Conservation (phyloP, 2,329 filamentous ascomycete species). For the Huntiella bhutanensis region DNA sequence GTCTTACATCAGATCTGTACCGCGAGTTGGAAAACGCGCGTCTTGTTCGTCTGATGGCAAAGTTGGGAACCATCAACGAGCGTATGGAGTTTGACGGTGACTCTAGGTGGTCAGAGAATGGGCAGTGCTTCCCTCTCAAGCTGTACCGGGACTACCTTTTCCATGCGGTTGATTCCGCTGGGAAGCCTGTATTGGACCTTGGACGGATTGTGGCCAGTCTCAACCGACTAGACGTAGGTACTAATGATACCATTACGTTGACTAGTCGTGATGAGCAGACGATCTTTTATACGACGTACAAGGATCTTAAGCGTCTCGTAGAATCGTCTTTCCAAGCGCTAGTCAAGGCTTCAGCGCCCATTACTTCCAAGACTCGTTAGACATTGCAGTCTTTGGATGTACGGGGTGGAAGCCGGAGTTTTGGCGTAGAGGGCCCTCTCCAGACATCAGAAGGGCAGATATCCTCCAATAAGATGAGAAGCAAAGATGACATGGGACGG, state of each 20-base stretch:
- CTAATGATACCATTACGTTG: conserved; percentile 68
- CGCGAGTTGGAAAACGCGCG: conserved; percentile 82
- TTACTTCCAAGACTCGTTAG: conserved; percentile 13
- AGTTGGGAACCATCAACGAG: conserved; percentile 77
- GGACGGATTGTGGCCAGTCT: conserved; percentile 73
- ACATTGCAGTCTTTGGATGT: not conserved
- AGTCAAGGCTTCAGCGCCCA: conserved; percentile 25
- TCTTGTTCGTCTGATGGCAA: conserved; percentile 58
- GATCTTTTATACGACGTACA: conserved; percentile 73
- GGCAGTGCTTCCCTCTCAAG: conserved; percentile 81
- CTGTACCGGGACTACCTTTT: conserved; percentile 95
- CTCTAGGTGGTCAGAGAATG: conserved; percentile 71
- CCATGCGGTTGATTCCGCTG: conserved; percentile 77
- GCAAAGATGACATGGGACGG: no score
- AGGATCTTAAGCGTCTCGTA: conserved; percentile 58
- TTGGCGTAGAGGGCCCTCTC: no score
- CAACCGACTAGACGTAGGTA: conserved; percentile 82
- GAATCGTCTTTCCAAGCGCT: conserved; percentile 39
- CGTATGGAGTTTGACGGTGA: conserved; percentile 69
- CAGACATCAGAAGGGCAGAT: no score
- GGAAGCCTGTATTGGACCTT: conserved; percentile 66
- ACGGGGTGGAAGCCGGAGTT: no score
- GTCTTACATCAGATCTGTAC: conserved; percentile 49
- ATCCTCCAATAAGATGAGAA: no score
- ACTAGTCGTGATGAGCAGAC: conserved; percentile 83